Percentiles rank a stretch among this genome's conserved stretches.
These are phyloP conservation scores for Colletotrichum eleusines DNA, from an alignment of 2,329 filamentous ascomycete species.

Conservation along the genomic window DNA sequence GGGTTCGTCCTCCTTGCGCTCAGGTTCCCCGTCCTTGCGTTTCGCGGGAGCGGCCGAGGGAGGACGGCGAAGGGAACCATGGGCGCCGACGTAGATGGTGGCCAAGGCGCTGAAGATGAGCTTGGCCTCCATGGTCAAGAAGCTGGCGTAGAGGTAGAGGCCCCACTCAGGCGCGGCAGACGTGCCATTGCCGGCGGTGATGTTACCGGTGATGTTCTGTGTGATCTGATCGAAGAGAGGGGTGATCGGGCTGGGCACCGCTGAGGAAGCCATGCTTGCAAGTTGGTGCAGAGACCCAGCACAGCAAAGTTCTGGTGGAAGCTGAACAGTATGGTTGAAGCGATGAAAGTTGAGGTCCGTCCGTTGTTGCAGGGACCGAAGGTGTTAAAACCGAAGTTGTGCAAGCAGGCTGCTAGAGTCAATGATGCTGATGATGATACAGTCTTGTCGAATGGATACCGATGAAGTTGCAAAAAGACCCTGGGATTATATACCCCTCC, in stretches of 20 bases:
- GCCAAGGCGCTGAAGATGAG: slow-evolving; percentile 76
- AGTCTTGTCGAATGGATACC: not conserved
- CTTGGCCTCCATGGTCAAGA: slow-evolving; percentile 54
- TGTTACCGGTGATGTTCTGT: slow-evolving; percentile 44
- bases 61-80: slow-evolving; percentile 87
- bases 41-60: slow-evolving; percentile 76
- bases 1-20: slow-evolving; percentile 45
- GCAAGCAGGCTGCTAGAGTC: not conserved
- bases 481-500: not conserved
- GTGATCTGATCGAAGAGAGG: slow-evolving; percentile 48
- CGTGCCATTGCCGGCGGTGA: slow-evolving; percentile 45
- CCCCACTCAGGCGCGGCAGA: slow-evolving; percentile 52
- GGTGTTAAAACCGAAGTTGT: no score
- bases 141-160: slow-evolving; percentile 52
- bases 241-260: slow-evolving; percentile 25
- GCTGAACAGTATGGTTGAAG: not conserved
- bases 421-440: not conserved
- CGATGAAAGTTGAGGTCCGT: not conserved
- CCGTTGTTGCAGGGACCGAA: not conserved
- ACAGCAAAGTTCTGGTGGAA: no score
- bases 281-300: not conserved
- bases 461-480: not conserved
- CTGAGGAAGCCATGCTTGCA: slow-evolving; percentile 36
- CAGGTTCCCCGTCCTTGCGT: slow-evolving; percentile 58
- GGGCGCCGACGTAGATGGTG: slow-evolving; percentile 86